These are phyloP conservation scores for Prunus padus DNA, from an alignment of 306 rosid genomes.

Conservation along the genomic window DNA sequence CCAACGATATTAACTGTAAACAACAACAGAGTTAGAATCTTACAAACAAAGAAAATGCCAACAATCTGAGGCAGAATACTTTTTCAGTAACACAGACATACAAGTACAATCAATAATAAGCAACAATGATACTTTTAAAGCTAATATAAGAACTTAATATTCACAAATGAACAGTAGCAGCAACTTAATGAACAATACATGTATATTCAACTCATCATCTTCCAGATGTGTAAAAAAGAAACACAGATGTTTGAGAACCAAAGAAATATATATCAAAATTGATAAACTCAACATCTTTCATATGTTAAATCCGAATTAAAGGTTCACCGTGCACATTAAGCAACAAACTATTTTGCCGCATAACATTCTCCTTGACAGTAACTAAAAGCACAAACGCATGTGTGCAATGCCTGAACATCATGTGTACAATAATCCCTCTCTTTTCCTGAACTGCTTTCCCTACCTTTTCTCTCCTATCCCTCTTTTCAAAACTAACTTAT, in stretches of 20 bases:
- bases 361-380: neutral
- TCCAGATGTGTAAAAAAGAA: neutral
- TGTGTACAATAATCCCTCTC: neutral
- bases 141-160: neutral
- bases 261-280: neutral
- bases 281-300: neutral
- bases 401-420: neutral
- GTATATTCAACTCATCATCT: neutral
- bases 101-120: neutral
- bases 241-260: neutral
- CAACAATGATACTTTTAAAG: neutral
- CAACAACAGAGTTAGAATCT: constrained; percentile 25
- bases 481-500: neutral
- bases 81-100: neutral
- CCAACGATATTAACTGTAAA: constrained; percentile 71
- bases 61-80: constrained; percentile 14
- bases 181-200: neutral
- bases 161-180: neutral
- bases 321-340: constrained; percentile 3
- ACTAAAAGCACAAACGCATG: neutral
- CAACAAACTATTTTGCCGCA: neutral
- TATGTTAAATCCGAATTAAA: neutral
- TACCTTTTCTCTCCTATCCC: neutral
- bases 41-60: neutral
- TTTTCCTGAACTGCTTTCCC: neutral